These are phyloP conservation scores for Xylariaceae sp. DNA, from an alignment of 2,329 filamentous ascomycete genomes.

Conservation along the genomic window DNA sequence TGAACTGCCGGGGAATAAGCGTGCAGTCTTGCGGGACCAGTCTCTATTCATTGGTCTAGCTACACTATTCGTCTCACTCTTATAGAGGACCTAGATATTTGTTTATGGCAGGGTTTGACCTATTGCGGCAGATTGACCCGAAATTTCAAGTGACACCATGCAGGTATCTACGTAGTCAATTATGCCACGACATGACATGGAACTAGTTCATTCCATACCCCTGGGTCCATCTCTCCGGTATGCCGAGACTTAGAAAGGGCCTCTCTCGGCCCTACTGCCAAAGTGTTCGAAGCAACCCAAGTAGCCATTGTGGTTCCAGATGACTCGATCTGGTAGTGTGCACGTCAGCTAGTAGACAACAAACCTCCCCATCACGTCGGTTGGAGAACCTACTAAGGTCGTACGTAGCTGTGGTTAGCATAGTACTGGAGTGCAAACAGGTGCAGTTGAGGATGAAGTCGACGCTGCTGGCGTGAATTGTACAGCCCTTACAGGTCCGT, in stretches of 20 bases:
- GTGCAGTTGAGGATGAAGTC: constrained; percentile 38
- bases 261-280: constrained; percentile 46
- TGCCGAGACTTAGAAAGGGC: constrained; percentile 32
- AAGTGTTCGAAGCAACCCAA: constrained; percentile 47
- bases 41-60: too few relatives aligned
- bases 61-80: too few relatives aligned
- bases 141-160: constrained; percentile 1
- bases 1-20: too few relatives aligned
- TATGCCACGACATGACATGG: not conserved
- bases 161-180: constrained; percentile 16
- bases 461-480: constrained; percentile 32
- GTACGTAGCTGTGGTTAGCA: constrained; percentile 29
- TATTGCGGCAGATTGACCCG: not conserved
- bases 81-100: constrained; percentile 1
- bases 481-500: constrained; percentile 39
- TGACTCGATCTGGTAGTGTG: constrained; percentile 41
- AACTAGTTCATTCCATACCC: not conserved
- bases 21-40: too few relatives aligned
- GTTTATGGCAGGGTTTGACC: not conserved
- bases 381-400: constrained; percentile 38
- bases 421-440: constrained; percentile 33
- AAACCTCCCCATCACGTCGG: not conserved
- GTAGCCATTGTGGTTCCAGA: constrained; percentile 48
- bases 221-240: constrained; percentile 1
- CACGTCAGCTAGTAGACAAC: constrained; percentile 7